Conservation (phyloP, 1,284 basidiomycete genomes). For the Boletus mariae region DNA sequence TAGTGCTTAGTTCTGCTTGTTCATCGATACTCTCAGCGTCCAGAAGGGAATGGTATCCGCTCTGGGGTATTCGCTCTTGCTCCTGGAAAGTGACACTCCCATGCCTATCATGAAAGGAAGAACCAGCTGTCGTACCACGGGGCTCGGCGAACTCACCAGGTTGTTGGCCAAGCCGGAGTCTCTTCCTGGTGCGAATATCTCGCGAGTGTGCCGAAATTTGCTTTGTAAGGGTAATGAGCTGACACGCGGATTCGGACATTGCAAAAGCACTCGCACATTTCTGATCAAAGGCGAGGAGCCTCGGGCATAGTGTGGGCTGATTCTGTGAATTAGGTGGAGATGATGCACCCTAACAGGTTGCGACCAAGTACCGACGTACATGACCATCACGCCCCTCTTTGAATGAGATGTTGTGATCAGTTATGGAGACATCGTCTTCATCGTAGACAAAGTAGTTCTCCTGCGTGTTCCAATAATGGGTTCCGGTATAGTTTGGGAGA, state of each 20-base stretch:
- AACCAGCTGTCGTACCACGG: not conserved
- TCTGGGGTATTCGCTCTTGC: slow-evolving; percentile 50
- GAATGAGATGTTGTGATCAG: slow-evolving; percentile 60
- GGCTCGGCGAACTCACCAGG: slow-evolving; percentile 21
- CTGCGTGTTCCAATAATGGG: slow-evolving; percentile 80
- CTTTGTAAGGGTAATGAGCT: slow-evolving; percentile 35
- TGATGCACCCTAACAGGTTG: not conserved
- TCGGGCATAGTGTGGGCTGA: slow-evolving; percentile 55
- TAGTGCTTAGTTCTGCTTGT: slow-evolving; percentile 16
- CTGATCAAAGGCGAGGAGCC: slow-evolving; percentile 61
- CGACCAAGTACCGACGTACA: slow-evolving; percentile 33
- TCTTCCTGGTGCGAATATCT: slow-evolving; percentile 28
- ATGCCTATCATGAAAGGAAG: slow-evolving; percentile 40
- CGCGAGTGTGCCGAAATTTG: slow-evolving; percentile 60
- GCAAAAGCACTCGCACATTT: slow-evolving; percentile 46
- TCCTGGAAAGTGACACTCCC: slow-evolving; percentile 48
- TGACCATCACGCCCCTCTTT: slow-evolving; percentile 50
- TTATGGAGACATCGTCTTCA: slow-evolving; percentile 42
- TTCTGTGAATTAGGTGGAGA: slow-evolving; percentile 39
- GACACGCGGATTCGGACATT: slow-evolving; percentile 1
- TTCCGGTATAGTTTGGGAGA: slow-evolving; percentile 62
- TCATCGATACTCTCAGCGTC: slow-evolving; percentile 36
- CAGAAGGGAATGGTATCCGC: slow-evolving; percentile 51
- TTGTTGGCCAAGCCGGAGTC: slow-evolving; percentile 32
- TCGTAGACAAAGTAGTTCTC: slow-evolving; percentile 61